Evolutionary conservation across 345 rosid genomes (phyloP).

Genomic region (Sonneratia alba): DNA sequence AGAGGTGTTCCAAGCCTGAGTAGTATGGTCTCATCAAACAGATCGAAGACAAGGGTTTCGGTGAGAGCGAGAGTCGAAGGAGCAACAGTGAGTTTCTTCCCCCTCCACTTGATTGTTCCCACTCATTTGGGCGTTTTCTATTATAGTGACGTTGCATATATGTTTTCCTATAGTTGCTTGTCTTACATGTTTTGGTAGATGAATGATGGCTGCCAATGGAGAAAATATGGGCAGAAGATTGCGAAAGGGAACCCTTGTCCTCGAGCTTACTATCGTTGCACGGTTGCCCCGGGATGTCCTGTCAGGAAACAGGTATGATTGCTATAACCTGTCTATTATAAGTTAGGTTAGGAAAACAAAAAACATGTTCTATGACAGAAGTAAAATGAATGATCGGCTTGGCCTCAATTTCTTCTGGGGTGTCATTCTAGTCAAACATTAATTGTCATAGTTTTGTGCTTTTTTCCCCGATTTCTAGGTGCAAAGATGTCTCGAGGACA

Average conservation of each 20-base stretch:
- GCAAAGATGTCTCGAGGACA: conserved; percentile 54
- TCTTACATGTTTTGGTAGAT: conserved; percentile 11
- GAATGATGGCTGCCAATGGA: conserved; percentile 48
- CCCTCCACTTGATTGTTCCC: background rate
- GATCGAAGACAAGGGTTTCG: conserved; percentile 50
- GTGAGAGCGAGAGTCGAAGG: conserved; percentile 43
- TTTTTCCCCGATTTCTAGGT: conserved; percentile 17
- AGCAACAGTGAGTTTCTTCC: conserved; percentile 29
- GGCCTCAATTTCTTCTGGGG: too few species aligned
- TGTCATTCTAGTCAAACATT: too few species aligned
- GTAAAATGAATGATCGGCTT: too few species aligned
- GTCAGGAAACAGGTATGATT: conserved; percentile 34
- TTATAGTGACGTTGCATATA: too few species aligned
- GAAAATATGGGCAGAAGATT: conserved; percentile 44
- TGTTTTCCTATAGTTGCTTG: background rate
- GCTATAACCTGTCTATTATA: too few species aligned
- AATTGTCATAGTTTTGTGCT: background rate
- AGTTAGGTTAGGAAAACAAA: too few species aligned
- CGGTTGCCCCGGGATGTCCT: conserved; percentile 38
- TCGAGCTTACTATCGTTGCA: conserved; percentile 42
- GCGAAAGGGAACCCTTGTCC: conserved; percentile 51
- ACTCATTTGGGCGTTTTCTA: too few species aligned
- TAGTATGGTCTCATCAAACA: conserved; percentile 21
- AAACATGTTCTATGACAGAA: too few species aligned
- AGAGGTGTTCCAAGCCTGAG: conserved; percentile 22